Percentiles rank a stretch among this genome's conserved stretches.
phyloP scores from a whole-genome alignment of 176 grass and related monocot genomes.

The Secale cereale region DNA sequence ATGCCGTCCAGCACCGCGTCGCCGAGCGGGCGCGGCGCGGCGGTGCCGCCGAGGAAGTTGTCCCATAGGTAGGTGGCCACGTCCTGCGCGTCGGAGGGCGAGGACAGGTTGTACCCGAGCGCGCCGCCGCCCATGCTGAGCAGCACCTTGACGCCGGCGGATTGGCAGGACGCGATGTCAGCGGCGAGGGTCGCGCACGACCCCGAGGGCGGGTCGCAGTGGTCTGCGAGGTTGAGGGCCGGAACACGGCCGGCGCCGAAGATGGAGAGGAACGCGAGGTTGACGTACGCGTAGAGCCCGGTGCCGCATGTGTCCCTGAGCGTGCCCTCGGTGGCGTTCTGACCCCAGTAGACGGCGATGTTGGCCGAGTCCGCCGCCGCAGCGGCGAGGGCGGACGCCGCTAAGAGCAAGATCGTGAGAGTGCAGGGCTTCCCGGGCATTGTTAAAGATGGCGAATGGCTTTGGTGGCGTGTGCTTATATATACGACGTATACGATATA shows the following conservation, averaged over 20 bases:
- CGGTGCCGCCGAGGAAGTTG: conserved; percentile 50
- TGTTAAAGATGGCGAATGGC: neutral
- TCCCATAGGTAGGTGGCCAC: conserved; percentile 63
- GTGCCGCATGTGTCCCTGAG: conserved; percentile 39
- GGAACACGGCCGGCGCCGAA: conserved; percentile 48
- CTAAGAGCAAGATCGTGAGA: neutral
- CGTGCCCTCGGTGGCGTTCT: conserved; percentile 52
- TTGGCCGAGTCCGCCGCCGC: neutral
- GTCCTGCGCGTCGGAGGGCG: conserved; percentile 22
- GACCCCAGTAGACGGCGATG: conserved; percentile 77
- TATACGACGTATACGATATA: no score
- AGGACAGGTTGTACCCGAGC: conserved; percentile 35
- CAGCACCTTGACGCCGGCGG: conserved; percentile 49
- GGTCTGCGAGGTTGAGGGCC: conserved; percentile 46
- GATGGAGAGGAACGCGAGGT: conserved; percentile 50
- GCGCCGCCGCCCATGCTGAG: conserved; percentile 54
- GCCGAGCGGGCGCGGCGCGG: conserved; percentile 33
- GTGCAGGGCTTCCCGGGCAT: neutral
- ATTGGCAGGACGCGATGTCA: conserved; percentile 57
- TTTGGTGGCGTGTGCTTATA: neutral
- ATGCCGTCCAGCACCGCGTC: conserved; percentile 60
- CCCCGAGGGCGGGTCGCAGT: conserved; percentile 36
- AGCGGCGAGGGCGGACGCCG: conserved; percentile 1
- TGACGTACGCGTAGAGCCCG: conserved; percentile 43
- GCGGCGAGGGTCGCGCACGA: conserved; percentile 34